Evolutionary conservation across 768 basidiomycete genomes (phyloP), one percentile per base, ranked within the genome.

Genomic region (Trametes coccinea): DNA sequence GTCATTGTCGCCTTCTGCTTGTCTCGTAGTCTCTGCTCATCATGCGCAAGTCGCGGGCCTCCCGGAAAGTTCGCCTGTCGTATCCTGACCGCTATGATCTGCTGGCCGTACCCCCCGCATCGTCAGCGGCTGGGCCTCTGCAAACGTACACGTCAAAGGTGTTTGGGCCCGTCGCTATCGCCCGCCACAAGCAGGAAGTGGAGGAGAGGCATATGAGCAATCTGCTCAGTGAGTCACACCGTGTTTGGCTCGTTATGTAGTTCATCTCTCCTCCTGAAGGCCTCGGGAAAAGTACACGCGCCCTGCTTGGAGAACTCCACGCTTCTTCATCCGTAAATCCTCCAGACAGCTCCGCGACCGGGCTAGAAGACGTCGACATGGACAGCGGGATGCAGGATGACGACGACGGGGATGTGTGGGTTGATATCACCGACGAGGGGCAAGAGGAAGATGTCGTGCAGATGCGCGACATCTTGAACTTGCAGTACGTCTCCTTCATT

Each of bases 371-470:
- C n/a, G 33, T 37, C 30, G 14, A 11, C 17, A 45, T 45, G 44
- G 44, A 45, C 4, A 33, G 16, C 6, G 34, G 34, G 5, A 6
- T 51, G 5, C 30, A 51, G 3, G 33, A n/a, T 9, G 31, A 37
- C 14, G 9, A 51, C n/a, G 34, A 17, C n/a, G 50, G n/a, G 9
- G 51, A 53, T 53, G 51, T 34, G n/a, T 53, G 51, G 51, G 51
- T 53, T 13, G 37, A 53, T 22, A 13, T 53, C 13, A 34, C 33
- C 2, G 37, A 53, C 8, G 37, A 53, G 14, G 39, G 44, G 44
- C 44, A 45, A n/a, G n/a, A 40, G 16, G 51, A 53, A 5, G 39
- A 39, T 14, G 51, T 34, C 6, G 27, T 41, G 17, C 51, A 53
- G 51, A 53, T 53, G n/a, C 51, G 51, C 14, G 51, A 53, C 11